These are phyloP conservation scores for Neofusicoccum umdonicola DNA, from an alignment of 2,329 filamentous ascomycete genomes.

Conservation along the genomic window DNA sequence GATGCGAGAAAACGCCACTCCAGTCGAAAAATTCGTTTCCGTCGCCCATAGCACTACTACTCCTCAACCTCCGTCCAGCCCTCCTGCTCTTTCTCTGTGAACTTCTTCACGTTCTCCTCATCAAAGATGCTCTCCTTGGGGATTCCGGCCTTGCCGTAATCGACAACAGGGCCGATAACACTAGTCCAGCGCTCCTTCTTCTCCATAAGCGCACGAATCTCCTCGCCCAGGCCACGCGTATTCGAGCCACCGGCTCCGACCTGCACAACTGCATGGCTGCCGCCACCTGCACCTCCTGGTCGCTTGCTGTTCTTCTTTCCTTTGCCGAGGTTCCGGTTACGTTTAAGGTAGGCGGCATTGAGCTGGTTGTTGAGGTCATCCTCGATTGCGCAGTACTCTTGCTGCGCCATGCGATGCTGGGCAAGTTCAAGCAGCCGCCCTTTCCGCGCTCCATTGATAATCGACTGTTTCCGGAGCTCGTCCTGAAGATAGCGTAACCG, in stretches of 20 bases:
- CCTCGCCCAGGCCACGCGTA: conserved; percentile 67
- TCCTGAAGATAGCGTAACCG: conserved; percentile 82
- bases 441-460: conserved; percentile 89
- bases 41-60: conserved; percentile 28
- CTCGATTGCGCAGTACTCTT: conserved; percentile 94
- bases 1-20: neutral
- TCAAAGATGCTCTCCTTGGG: conserved; percentile 78
- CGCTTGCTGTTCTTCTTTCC: conserved; percentile 82
- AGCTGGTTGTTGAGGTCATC: conserved; percentile 96
- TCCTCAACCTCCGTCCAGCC: conserved; percentile 79
- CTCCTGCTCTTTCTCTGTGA: conserved; percentile 74
- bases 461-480: conserved; percentile 76
- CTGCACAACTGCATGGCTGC: conserved; percentile 54
- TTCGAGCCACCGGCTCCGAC: conserved; percentile 40
- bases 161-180: conserved; percentile 86
- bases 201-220: conserved; percentile 90
- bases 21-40: neutral
- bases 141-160: conserved; percentile 74
- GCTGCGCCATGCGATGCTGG: conserved; percentile 89
- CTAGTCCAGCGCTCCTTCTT: conserved; percentile 84
- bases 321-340: conserved; percentile 90
- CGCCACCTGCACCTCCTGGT: conserved; percentile 56
- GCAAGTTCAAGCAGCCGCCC: conserved; percentile 81
- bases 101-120: conserved; percentile 66
- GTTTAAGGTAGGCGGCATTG: conserved; percentile 91